phyloP scores from a whole-genome alignment of 73 alveolate genomes.

The Diophrys sp. region DNA sequence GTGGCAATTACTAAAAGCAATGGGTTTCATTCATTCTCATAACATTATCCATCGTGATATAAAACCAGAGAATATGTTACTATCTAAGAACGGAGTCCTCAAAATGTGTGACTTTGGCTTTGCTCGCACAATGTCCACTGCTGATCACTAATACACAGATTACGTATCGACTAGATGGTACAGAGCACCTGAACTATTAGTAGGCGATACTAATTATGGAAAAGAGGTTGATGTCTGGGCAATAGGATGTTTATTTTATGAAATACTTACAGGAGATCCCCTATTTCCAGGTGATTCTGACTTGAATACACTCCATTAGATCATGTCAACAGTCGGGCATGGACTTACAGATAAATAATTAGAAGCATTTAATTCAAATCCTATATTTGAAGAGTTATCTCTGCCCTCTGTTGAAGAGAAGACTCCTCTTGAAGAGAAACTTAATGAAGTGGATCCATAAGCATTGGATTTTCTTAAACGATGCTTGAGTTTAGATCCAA shows the following conservation, averaged over 20 bases:
- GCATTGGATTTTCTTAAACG: constrained; percentile 34
- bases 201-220: constrained; percentile 75
- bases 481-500: constrained; percentile 56
- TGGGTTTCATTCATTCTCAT: constrained; percentile 74
- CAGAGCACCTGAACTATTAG: constrained; percentile 90
- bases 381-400: constrained; percentile 6
- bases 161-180: constrained; percentile 86
- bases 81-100: constrained; percentile 70
- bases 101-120: constrained; percentile 90
- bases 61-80: constrained; percentile 85
- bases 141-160: constrained; percentile 36
- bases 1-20: constrained; percentile 80
- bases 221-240: constrained; percentile 90
- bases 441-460: constrained; percentile 12
- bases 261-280: constrained; percentile 68
- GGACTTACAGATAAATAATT: constrained; percentile 23
- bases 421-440: constrained; percentile 1
- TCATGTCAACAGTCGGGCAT: constrained; percentile 22
- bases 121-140: constrained; percentile 36
- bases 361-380: constrained; percentile 15
- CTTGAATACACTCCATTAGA: constrained; percentile 33
- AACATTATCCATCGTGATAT: constrained; percentile 88
- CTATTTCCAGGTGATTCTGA: constrained; percentile 85
- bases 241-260: constrained; percentile 85
- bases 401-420: constrained; percentile 22